Evolutionary conservation across 257 asterid genomes (phyloP), one percentile per base, ranked within the genome.

Genomic region (Capsicum pubescens): DNA sequence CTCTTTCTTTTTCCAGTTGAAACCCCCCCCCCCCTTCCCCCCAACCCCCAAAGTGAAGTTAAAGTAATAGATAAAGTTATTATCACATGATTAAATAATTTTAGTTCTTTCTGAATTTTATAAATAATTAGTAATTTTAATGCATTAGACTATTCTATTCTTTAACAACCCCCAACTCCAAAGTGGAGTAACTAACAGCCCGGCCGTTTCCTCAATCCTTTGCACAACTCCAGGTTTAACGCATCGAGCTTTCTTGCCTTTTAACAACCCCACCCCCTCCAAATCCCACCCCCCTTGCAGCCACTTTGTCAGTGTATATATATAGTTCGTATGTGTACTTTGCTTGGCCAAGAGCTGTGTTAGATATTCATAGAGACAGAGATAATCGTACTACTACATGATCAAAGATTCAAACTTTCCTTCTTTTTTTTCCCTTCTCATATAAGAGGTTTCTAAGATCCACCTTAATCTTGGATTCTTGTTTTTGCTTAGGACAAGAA

Each of bases 351-450:
- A 69, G 55, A 54, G 32, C 26, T 54, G 21, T 50, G 21, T 50
- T 42, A 74, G 21, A 74, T 48, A 21, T 50, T 74, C 14, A 50
- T 19, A 74, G 12, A 50, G 13, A 50, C 5, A 74, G 46, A 50
- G 21, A 39, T 4, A 39, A 3, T 54, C 52, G 46, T 74, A 26
- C 44, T 63, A 66, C 63, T 26, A 26, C 32, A 77, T 54, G 64
- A 46, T 76, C 48, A 76, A 76, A 76, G 81, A 76, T 50, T 52
- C 21, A 76, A 52, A 52, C 46, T 76, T 52, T 52, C 59, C 59
- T 19, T 6, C 48, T 8, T 14, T 72, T 72, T 14, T 48, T 0
- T n/a, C 44, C 44, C 1, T 72, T 48, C 60, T 10, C 11, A 5
- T 12, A 46, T 71, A n/a, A 46, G 79, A 46, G 44, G 5, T 50